These are phyloP conservation scores for Aegilops tauschii DNA, from an alignment of 176 grass and related monocot species.

Conservation along the genomic window DNA sequence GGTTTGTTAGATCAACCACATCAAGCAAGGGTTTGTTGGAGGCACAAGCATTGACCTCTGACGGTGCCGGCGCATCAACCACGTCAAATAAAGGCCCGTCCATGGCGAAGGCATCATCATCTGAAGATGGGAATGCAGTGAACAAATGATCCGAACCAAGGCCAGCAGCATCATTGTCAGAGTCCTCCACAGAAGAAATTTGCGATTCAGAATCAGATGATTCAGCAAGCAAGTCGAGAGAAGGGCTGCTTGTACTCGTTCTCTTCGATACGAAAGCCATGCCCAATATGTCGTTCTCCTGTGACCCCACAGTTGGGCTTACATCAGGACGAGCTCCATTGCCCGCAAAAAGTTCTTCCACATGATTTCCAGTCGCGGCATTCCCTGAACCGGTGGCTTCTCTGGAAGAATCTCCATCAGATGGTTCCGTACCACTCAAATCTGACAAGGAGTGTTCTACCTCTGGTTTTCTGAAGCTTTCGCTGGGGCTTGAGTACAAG, in stretches of 20 bases:
- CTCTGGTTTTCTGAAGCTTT: conserved; percentile 23
- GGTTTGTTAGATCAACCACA: conserved; percentile 5
- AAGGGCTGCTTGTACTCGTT: conserved; percentile 20
- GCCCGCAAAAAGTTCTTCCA: conserved; percentile 22
- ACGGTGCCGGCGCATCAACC: not conserved
- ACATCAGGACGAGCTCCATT: not conserved
- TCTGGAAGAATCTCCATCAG: conserved; percentile 8
- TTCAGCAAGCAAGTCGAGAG: conserved; percentile 55
- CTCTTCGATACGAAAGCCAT: not conserved
- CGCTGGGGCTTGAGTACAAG: not conserved
- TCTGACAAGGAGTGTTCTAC: conserved; percentile 25
- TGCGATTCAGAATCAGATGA: conserved; percentile 37
- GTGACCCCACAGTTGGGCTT: not conserved
- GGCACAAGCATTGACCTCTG: not conserved
- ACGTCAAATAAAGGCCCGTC: not conserved
- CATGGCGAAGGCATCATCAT: conserved; percentile 9
- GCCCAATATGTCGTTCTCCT: conserved; percentile 30
- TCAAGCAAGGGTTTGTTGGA: conserved; percentile 30
- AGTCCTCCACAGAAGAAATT: conserved; percentile 21
- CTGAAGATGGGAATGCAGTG: conserved; percentile 37
- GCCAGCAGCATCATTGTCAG: not conserved
- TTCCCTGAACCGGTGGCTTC: conserved; percentile 20
- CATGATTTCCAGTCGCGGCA: not conserved
- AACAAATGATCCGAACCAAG: conserved; percentile 28
- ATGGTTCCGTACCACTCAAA: conserved; percentile 27